Conservation (phyloP, 2,329 filamentous ascomycete genomes). For the Tolypocladium cylindrosporum region DNA sequence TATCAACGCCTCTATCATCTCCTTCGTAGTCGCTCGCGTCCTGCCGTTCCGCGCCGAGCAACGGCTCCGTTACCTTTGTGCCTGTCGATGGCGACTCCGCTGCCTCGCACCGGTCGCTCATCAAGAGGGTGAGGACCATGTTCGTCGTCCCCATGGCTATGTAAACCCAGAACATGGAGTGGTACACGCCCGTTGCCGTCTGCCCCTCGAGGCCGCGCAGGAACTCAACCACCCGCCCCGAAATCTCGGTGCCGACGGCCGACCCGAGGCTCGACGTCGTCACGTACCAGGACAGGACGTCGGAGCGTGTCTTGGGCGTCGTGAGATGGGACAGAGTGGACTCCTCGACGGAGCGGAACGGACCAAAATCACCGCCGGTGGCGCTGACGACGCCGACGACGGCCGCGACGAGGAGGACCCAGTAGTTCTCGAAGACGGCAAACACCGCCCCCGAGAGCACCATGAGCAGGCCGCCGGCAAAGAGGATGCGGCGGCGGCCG, state of each 20-base stretch:
- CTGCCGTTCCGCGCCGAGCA: constrained; percentile 13
- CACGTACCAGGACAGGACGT: constrained; percentile 60
- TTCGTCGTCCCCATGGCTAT: constrained; percentile 44
- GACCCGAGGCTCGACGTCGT: constrained; percentile 46
- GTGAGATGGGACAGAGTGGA: constrained; percentile 53
- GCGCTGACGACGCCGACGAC: constrained; percentile 53
- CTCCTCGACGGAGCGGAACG: constrained; percentile 58
- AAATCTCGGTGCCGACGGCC: constrained; percentile 39
- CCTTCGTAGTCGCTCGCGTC: constrained; percentile 4
- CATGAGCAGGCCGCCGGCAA: constrained; percentile 46
- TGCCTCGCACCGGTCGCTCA: constrained; percentile 42
- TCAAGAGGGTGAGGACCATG: constrained; percentile 30
- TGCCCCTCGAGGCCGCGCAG: constrained; percentile 36
- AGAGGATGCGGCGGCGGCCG: constrained; percentile 43
- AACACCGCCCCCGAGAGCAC: constrained; percentile 44
- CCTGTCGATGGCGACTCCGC: constrained; percentile 8
- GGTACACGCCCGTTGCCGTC: constrained; percentile 41
- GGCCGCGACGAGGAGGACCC: constrained; percentile 46
- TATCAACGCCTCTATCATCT: neutral
- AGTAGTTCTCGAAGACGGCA: constrained; percentile 44
- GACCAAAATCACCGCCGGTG: constrained; percentile 55
- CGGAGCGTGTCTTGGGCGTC: constrained; percentile 39
- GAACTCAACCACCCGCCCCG: constrained; percentile 39
- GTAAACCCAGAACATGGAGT: constrained; percentile 49
- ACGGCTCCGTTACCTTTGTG: constrained; percentile 11